These are phyloP conservation scores for Flueggea neowawraea DNA, from an alignment of 441 rosid genomes.

Conservation along the genomic window DNA sequence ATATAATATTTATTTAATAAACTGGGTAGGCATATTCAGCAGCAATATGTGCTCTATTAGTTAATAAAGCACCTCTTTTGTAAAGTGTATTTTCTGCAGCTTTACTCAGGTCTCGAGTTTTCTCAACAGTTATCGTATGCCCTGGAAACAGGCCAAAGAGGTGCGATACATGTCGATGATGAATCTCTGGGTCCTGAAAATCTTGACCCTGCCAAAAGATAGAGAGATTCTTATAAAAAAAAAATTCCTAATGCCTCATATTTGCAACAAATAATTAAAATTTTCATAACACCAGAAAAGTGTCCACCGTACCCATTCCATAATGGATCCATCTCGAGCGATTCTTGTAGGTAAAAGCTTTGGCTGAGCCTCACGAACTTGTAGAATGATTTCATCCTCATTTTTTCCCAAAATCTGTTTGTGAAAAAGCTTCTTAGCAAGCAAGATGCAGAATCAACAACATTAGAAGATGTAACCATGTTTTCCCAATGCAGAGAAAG, in stretches of 20 bases:
- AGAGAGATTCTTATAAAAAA: too few relatives aligned
- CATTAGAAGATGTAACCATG: not conserved
- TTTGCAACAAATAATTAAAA: not conserved
- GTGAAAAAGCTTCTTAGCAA: slow-evolving; percentile 3
- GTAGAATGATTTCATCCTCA: slow-evolving; percentile 46
- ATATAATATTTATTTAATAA: not conserved
- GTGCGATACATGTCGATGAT: slow-evolving; percentile 91
- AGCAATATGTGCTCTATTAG: not conserved
- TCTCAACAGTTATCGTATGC: slow-evolving; percentile 68
- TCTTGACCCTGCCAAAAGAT: slow-evolving; percentile 51
- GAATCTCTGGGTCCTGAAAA: slow-evolving; percentile 85
- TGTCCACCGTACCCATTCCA: slow-evolving; percentile 75
- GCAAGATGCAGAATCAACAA: not conserved
- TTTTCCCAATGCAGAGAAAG: slow-evolving; percentile 6
- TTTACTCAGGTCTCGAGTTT: slow-evolving; percentile 77
- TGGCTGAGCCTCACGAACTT: slow-evolving; percentile 52
- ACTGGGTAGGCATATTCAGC: not conserved
- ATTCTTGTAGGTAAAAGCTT: slow-evolving; percentile 75
- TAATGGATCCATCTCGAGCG: slow-evolving; percentile 80
- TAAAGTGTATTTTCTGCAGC: slow-evolving; percentile 68
- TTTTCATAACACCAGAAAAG: not conserved
- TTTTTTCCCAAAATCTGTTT: slow-evolving; percentile 63
- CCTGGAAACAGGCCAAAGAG: slow-evolving; percentile 97
- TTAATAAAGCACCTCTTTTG: slow-evolving; percentile 66
- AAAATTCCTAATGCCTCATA: too few relatives aligned